Conservation (phyloP, 2,329 filamentous ascomycete species). For the Xylariaceae sp. region DNA sequence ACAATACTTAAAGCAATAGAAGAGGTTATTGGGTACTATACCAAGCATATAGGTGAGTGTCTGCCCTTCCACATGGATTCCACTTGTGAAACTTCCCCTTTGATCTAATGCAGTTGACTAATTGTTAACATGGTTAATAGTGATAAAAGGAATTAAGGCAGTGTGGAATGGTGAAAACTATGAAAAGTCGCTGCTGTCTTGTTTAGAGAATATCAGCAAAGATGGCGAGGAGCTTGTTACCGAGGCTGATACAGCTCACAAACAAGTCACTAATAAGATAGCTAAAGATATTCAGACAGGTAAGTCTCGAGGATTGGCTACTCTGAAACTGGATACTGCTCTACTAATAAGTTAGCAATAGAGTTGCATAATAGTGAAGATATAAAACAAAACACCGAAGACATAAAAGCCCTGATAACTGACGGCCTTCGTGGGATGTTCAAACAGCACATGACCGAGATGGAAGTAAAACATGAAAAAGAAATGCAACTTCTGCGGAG, state of each 20-base stretch:
- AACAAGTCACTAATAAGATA: conserved; percentile 12
- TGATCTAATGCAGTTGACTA: too few species aligned
- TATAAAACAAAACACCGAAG: too few species aligned
- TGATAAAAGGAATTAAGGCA: conserved; percentile 5
- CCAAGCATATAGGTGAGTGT: conserved; percentile 14
- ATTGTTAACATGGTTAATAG: neutral
- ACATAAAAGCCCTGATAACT: neutral
- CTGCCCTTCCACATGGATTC: neutral
- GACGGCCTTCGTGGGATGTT: conserved; percentile 5
- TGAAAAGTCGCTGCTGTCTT: conserved; percentile 1
- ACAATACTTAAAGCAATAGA: conserved; percentile 17
- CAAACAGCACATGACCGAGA: conserved; percentile 7
- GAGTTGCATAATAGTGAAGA: too few species aligned
- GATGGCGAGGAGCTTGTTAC: conserved; percentile 6
- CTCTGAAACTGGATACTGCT: neutral
- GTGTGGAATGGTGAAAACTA: conserved; percentile 9
- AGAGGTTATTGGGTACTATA: conserved; percentile 19
- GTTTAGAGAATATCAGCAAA: conserved; percentile 5
- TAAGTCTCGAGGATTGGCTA: neutral
- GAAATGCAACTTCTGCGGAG: conserved; percentile 7
- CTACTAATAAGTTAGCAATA: neutral
- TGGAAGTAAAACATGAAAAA: conserved; percentile 13
- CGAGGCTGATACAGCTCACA: conserved; percentile 15
- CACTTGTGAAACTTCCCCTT: too few species aligned
- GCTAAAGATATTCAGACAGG: neutral